Evolutionary conservation across 2,329 filamentous ascomycete genomes (phyloP).

Genomic region (Penicillium sp.): DNA sequence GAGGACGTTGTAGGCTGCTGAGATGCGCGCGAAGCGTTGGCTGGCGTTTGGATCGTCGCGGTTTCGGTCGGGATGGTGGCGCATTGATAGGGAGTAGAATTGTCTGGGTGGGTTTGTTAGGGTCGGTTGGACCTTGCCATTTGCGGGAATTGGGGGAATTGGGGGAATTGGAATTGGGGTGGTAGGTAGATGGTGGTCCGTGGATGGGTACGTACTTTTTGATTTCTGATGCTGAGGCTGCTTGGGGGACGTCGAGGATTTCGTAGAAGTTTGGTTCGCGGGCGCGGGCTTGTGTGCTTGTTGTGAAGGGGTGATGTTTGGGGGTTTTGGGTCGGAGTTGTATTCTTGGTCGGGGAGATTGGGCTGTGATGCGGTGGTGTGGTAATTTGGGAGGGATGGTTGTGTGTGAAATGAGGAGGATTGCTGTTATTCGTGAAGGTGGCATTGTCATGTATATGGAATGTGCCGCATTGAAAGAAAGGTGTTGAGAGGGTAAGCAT

Average conservation of each 20-base stretch:
- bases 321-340: background rate
- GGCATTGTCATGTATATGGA: constrained; percentile 1
- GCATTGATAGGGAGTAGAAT: constrained; percentile 89
- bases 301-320: constrained; percentile 42
- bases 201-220: constrained; percentile 63
- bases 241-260: constrained; percentile 65
- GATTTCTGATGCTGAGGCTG: constrained; percentile 70
- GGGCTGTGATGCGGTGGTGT: background rate
- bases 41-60: constrained; percentile 67
- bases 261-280: constrained; percentile 70
- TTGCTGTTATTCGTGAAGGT: constrained; percentile 1
- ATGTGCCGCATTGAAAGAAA: background rate
- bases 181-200: background rate
- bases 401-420: background rate
- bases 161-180: background rate
- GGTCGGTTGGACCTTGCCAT: constrained; percentile 1
- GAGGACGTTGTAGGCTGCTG: constrained; percentile 77
- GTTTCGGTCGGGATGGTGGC: constrained; percentile 90
- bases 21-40: constrained; percentile 75
- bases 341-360: constrained; percentile 1
- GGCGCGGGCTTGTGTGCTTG: constrained; percentile 32
- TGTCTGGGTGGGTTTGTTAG: constrained; percentile 36
- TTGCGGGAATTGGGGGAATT: background rate
- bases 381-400: background rate
- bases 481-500: too few relatives aligned